Percentiles rank a stretch among this genome's conserved stretches.
Conservation (phyloP, 129 eudicot species). For the Logfia minima region DNA sequence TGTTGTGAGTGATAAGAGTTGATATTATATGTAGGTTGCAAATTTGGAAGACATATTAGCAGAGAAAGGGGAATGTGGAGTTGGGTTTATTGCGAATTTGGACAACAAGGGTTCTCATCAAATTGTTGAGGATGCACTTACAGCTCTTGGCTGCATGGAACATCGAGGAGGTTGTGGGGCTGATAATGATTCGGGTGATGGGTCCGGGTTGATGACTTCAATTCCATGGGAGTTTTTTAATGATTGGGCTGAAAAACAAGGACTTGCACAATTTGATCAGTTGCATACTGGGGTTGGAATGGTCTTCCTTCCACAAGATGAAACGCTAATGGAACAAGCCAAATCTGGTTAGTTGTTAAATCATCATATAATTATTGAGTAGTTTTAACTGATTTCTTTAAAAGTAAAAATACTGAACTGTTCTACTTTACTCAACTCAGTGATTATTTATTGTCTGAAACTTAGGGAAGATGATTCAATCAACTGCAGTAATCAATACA, state of each 20-base stretch:
- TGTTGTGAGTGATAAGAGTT: constrained; percentile 13
- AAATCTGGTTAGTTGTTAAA: constrained; percentile 56
- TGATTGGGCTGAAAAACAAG: constrained; percentile 82
- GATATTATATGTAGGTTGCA: constrained; percentile 58
- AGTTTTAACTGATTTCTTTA: not conserved
- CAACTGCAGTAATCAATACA: not conserved
- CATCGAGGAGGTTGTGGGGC: constrained; percentile 99
- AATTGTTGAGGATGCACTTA: constrained; percentile 94
- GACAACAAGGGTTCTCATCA: constrained; percentile 86
- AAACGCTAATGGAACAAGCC: constrained; percentile 63
- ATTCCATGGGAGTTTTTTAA: constrained; percentile 93
- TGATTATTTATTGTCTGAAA: not conserved
- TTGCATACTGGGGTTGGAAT: constrained; percentile 97
- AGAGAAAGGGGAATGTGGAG: constrained; percentile 97
- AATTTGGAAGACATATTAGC: constrained; percentile 87
- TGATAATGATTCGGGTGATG: constrained; percentile 99
- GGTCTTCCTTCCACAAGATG: constrained; percentile 86
- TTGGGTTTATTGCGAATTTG: constrained; percentile 94
- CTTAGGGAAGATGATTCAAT: not conserved
- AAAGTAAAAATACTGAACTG: not conserved
- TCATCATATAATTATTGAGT: not conserved
- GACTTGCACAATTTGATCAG: constrained; percentile 68
- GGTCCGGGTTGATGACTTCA: constrained; percentile 91
- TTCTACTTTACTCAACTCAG: not conserved
- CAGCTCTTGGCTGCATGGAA: constrained; percentile 99